A percentile compares a stretch with the other conserved stretches of the same genome.
Conservation (phyloP, 805 yeast genomes). For the Wickerhamomyces mucosus region DNA sequence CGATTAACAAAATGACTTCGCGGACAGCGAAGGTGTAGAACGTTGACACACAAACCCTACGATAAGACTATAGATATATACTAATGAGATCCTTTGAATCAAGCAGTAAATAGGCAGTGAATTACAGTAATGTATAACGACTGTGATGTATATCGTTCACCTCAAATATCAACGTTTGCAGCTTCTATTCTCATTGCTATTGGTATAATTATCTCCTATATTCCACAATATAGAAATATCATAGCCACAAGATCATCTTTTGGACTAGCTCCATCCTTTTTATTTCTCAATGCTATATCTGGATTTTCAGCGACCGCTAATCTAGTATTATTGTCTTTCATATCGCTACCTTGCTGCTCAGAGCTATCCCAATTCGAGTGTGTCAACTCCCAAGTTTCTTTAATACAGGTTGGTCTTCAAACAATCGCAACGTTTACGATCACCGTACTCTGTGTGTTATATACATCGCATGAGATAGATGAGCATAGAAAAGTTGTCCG, state of each 20-base stretch:
- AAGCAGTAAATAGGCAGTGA: too few species aligned
- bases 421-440: slow-evolving; percentile 50
- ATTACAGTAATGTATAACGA: background rate
- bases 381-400: slow-evolving; percentile 52
- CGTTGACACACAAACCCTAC: too few species aligned
- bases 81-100: too few species aligned
- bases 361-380: slow-evolving; percentile 45
- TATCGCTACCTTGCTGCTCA: slow-evolving; percentile 55
- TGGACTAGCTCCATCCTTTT: slow-evolving; percentile 67
- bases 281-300: slow-evolving; percentile 61
- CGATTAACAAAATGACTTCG: too few species aligned
- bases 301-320: slow-evolving; percentile 63
- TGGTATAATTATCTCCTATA: slow-evolving; percentile 62
- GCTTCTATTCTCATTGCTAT: slow-evolving; percentile 45
- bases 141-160: slow-evolving; percentile 24
- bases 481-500: slow-evolving; percentile 29
- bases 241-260: slow-evolving; percentile 52
- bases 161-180: slow-evolving; percentile 38
- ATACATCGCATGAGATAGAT: slow-evolving; percentile 36
- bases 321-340: slow-evolving; percentile 48
- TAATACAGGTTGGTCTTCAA: slow-evolving; percentile 59
- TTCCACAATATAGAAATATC: slow-evolving; percentile 67
- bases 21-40: too few species aligned
- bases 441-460: slow-evolving; percentile 41
- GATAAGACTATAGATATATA: too few species aligned